Percentiles rank a stretch among this genome's conserved stretches.
Evolutionary conservation across 495 filamentous ascomycete genomes (phyloP).

Genomic region (Viridothelium virens): DNA sequence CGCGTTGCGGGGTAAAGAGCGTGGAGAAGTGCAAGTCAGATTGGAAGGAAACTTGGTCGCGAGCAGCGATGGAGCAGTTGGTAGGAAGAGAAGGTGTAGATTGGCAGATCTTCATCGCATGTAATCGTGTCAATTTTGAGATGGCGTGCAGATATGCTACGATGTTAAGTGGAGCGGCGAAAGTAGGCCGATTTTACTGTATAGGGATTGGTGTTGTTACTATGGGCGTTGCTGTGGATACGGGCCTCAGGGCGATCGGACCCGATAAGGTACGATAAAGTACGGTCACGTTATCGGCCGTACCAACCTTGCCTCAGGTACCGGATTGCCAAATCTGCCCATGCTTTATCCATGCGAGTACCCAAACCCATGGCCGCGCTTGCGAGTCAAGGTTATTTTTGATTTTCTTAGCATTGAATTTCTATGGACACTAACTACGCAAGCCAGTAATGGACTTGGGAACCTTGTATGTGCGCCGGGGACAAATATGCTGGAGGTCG

Average conservation of each 20-base stretch:
- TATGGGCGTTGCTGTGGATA: neutral
- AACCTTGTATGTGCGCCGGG: neutral
- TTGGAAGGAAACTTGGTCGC: conserved; percentile 4
- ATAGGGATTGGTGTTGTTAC: conserved; percentile 3
- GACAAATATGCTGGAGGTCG: neutral
- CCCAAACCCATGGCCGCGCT: too few species aligned
- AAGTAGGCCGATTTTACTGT: neutral
- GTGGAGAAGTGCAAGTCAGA: conserved; percentile 4
- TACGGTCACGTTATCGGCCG: too few species aligned
- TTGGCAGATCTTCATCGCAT: neutral
- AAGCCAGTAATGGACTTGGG: neutral
- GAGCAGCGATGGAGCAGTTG: neutral
- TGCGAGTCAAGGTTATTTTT: neutral
- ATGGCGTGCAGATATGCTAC: conserved; percentile 3
- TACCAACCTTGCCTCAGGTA: too few species aligned
- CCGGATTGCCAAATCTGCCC: too few species aligned
- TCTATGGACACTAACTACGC: conserved; percentile 3
- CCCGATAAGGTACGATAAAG: too few species aligned
- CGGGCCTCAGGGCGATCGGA: neutral
- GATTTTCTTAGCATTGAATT: neutral
- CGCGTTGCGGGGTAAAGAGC: neutral
- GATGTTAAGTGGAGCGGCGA: neutral
- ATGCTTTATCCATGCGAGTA: too few species aligned
- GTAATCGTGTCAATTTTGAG: neutral
- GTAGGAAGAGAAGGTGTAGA: neutral